A percentile compares a stretch with the other conserved stretches of the same genome.
Evolutionary conservation across 2,329 filamentous ascomycete genomes (phyloP).

Genomic region (Aureobasidium sp.): DNA sequence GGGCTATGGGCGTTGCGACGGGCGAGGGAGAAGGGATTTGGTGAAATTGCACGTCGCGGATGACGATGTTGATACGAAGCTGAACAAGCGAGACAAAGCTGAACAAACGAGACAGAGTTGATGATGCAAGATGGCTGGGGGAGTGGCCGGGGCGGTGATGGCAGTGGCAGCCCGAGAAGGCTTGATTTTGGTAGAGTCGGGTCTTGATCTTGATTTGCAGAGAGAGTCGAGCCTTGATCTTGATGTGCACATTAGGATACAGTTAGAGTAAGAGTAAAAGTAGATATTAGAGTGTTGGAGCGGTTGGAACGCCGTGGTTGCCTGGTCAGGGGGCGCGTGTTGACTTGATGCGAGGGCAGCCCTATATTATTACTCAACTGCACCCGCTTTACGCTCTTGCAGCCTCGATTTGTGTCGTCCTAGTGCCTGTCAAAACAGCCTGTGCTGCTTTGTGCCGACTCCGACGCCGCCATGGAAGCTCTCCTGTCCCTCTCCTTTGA

Average conservation of each 20-base stretch:
- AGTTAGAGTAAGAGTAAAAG: too few species aligned
- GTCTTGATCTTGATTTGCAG: too few species aligned
- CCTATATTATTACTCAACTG: too few species aligned
- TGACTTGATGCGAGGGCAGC: background rate
- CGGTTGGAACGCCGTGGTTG: background rate
- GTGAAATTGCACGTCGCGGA: background rate
- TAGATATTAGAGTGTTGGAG: too few species aligned
- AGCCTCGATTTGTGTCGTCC: background rate
- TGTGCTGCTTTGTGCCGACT: background rate
- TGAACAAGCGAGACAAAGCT: too few species aligned
- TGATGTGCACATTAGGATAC: too few species aligned
- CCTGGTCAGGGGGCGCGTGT: background rate
- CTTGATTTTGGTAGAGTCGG: too few species aligned
- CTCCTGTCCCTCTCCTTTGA: constrained; percentile 90
- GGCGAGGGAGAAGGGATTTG: background rate
- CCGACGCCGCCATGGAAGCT: constrained; percentile 61
- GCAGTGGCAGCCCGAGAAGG: background rate
- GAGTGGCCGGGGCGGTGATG: background rate
- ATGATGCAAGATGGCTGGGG: background rate
- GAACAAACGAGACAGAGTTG: background rate
- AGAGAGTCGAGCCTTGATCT: background rate
- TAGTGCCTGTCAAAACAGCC: constrained; percentile 1
- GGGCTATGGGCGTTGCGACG: background rate
- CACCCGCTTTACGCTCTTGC: background rate
- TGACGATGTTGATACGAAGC: background rate